Evolutionary conservation across 2,329 filamentous ascomycete species (phyloP).

Genomic region (Paraphoma sp.): DNA sequence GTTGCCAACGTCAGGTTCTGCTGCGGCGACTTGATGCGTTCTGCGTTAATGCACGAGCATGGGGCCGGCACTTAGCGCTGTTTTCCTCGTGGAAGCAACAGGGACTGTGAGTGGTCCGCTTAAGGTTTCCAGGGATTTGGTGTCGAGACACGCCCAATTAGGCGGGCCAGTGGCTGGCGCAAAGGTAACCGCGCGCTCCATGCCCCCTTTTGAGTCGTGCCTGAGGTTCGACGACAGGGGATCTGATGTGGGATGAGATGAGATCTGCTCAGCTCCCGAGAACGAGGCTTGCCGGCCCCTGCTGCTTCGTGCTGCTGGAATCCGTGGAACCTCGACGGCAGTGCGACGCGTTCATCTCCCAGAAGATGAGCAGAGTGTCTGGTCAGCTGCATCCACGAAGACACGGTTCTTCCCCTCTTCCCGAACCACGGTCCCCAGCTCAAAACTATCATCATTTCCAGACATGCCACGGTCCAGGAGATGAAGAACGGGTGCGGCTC

Average conservation of each 20-base stretch:
- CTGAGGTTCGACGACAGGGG: constrained; percentile 18
- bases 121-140: constrained; percentile 9
- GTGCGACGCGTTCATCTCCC: constrained; percentile 1
- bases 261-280: constrained; percentile 21
- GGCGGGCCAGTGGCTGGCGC: constrained; percentile 11
- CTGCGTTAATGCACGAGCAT: constrained; percentile 11
- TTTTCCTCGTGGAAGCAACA: constrained; percentile 15
- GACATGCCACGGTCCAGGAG: constrained; percentile 25
- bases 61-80: constrained; percentile 2
- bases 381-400: background rate
- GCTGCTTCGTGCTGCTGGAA: constrained; percentile 10
- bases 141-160: constrained; percentile 13
- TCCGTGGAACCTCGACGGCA: constrained; percentile 9
- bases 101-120: constrained; percentile 17
- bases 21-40: constrained; percentile 5
- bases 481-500: constrained; percentile 35
- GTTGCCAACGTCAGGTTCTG: background rate
- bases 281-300: constrained; percentile 12
- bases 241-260: constrained; percentile 11
- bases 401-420: constrained; percentile 10
- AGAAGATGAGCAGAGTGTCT: background rate
- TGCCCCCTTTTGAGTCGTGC: constrained; percentile 7
- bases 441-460: constrained; percentile 6
- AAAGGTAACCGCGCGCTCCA: constrained; percentile 28
- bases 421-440: constrained; percentile 11